Evolutionary conservation across 1,284 basidiomycete genomes (phyloP).

Genomic region (Papiliotrema nemorosa): DNA sequence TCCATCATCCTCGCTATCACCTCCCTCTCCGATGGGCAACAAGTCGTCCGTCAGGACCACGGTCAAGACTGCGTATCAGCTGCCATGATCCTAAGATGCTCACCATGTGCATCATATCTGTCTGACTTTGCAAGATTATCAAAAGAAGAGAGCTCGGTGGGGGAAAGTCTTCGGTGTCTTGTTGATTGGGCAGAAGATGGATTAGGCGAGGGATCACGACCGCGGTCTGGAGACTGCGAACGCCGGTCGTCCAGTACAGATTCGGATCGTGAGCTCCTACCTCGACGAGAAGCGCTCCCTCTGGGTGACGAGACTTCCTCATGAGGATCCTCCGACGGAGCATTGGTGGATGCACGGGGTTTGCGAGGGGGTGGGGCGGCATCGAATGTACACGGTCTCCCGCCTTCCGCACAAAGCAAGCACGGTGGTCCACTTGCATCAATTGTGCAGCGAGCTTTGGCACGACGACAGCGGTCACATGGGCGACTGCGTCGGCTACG

Average conservation of each 20-base stretch:
- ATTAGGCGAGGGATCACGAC: not conserved
- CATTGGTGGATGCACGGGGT: not conserved
- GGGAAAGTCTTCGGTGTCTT: conserved; percentile 2
- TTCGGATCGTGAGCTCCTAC: not conserved
- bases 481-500: conserved; percentile 21
- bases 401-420: conserved; percentile 14
- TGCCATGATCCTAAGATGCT: conserved; percentile 4
- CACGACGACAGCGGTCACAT: conserved; percentile 19
- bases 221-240: not conserved
- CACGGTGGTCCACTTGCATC: conserved; percentile 19
- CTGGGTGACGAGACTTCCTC: not conserved
- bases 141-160: conserved; percentile 10
- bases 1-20: conserved; percentile 2
- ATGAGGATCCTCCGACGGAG: not conserved
- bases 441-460: conserved; percentile 21
- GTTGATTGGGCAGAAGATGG: not conserved
- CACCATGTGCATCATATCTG: conserved; percentile 21
- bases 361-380: conserved; percentile 13
- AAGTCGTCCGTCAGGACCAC: conserved; percentile 30
- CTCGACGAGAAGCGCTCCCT: not conserved
- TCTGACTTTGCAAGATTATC: conserved; percentile 17
- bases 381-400: conserved; percentile 17
- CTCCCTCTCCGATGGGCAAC: conserved; percentile 17
- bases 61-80: conserved; percentile 17
- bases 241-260: not conserved